Evolutionary conservation across 1,284 basidiomycete genomes (phyloP), one percentile per base, ranked within the genome.

Genomic region (Pseudozyma tsukubaensis): DNA sequence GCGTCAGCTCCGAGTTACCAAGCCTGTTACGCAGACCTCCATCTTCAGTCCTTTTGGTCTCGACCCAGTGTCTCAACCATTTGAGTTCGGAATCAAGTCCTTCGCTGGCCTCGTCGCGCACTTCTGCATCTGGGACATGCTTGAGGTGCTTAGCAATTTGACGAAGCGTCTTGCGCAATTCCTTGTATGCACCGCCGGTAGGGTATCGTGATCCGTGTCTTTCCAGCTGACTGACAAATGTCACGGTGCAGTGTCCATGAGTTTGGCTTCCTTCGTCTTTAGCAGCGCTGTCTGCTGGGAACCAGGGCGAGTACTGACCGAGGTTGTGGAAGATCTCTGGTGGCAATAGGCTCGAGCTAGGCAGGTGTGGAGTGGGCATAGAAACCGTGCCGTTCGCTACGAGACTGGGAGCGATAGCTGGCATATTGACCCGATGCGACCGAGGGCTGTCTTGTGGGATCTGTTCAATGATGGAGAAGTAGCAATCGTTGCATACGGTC

Each of bases 271-370:
- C 24, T 5, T 5, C 19, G 2, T 59, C 14, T 4, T 34, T 5
- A 11, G 49, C n/a, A 0, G 29, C n/a, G 12, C 11, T 10, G 13
- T 56, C 42, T 2, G 53, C 66, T 3, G 65, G 56, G 16, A 70
- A 74, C 72, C 72, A 74, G 10, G 72, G 72, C 8, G 72, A 74
- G 42, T 74, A 74, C 19, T 74, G 72, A 36, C 72, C 72, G 8
- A 74, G 59, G 42, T 74, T 61, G 51, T 74, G 72, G 11, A 74
- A 74, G 45, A 74, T 59, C 5, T 55, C 48, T 13, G 66, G 40
- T 24, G 62, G 71, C 19, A 73, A 47, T 32, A 71, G 47, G 13
- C n/a, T 6, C 11, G 55, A 9, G 24, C 47, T 32, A 0, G 66
- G 59, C 1, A 68, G 51, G 19, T 58, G 51, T 4, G 66, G 66